These are phyloP conservation scores for Chenopodium quinoa DNA, from an alignment of 148 eudicot genomes.

Conservation along the genomic window DNA sequence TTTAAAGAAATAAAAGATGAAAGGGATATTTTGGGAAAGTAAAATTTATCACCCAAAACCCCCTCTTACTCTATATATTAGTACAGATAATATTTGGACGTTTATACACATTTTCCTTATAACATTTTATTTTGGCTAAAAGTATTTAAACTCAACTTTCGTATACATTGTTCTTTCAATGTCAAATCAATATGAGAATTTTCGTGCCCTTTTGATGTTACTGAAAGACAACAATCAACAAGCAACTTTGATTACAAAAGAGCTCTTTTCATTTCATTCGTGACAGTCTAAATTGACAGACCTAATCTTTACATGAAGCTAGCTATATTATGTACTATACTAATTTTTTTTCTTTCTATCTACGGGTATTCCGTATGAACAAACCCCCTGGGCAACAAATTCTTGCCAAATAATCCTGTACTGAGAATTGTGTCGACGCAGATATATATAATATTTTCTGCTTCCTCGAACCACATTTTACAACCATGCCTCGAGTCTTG, in stretches of 20 bases:
- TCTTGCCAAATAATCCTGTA: slow-evolving; percentile 1
- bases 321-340: slow-evolving; percentile 22
- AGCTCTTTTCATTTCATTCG: slow-evolving; percentile 5
- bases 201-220: no score
- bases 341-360: slow-evolving; percentile 16
- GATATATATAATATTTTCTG: not conserved
- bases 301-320: slow-evolving; percentile 27
- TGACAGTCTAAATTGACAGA: not conserved
- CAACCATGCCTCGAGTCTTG: not conserved
- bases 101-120: no score
- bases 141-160: no score
- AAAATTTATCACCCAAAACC: no score
- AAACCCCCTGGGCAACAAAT: slow-evolving; percentile 1
- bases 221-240: not conserved
- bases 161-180: no score
- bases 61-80: no score
- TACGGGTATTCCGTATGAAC: not conserved
- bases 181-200: no score
- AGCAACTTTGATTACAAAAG: not conserved
- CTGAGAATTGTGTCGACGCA: not conserved
- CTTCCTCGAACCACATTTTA: not conserved
- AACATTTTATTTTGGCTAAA: no score
- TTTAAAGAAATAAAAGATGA: no score
- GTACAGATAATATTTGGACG: no score
- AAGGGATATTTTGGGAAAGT: no score